Percentiles rank a stretch among this genome's conserved stretches.
Evolutionary conservation across 495 filamentous ascomycete genomes (phyloP).

Genomic region (Neurospora pannonica): DNA sequence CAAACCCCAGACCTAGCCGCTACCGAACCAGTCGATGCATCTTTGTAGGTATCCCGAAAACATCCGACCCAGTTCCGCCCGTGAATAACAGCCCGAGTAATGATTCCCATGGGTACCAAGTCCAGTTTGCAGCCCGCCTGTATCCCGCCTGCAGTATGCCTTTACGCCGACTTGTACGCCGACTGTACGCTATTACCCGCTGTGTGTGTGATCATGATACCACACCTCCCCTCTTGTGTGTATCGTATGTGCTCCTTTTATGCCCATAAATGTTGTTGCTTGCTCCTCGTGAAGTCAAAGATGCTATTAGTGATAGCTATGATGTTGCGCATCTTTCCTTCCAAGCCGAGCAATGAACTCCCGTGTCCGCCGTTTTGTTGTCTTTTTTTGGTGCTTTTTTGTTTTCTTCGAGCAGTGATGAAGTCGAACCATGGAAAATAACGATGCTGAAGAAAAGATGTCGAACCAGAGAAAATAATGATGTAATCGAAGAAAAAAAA

Average conservation of each 20-base stretch:
- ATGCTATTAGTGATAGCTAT: neutral
- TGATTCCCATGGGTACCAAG: too few species aligned
- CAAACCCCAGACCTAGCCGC: neutral
- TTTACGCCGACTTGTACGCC: too few species aligned
- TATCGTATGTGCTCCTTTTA: neutral
- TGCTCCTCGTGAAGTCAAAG: neutral
- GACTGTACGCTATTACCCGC: too few species aligned
- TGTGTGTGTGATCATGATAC: neutral
- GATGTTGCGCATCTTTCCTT: neutral
- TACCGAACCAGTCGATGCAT: neutral
- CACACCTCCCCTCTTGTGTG: neutral
- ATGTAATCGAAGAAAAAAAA: neutral
- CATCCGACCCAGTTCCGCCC: too few species aligned
- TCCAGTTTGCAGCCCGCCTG: too few species aligned
- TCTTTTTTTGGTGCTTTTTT: neutral
- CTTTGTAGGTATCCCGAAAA: neutral
- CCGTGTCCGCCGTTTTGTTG: too few species aligned
- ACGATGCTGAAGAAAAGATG: neutral
- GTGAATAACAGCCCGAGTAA: neutral
- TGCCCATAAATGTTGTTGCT: neutral
- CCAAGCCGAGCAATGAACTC: too few species aligned
- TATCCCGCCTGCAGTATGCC: too few species aligned
- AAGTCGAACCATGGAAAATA: neutral
- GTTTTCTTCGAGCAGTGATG: neutral
- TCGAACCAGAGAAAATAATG: neutral